Conservation (phyloP, 108 stramenopile species). For the Conticribra guillardii region DNA sequence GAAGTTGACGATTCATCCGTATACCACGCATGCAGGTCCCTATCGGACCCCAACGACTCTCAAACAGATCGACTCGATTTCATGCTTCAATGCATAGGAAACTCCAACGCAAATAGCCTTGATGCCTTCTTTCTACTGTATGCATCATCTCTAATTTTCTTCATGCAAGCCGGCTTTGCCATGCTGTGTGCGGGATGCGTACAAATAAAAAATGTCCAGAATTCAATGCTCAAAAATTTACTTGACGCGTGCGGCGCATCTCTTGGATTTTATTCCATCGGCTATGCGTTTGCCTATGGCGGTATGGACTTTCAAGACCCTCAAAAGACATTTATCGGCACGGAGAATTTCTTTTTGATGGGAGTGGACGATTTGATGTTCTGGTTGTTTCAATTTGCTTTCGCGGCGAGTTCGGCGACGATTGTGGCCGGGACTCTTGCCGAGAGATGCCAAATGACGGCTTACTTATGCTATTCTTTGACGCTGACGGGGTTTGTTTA, state of each 20-base stretch:
- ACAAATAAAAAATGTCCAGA: constrained; percentile 86
- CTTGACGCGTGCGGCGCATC: constrained; percentile 84
- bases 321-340: constrained; percentile 68
- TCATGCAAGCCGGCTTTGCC: constrained; percentile 87
- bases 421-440: constrained; percentile 95
- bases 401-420: constrained; percentile 84
- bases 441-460: constrained; percentile 84
- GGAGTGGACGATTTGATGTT: constrained; percentile 46
- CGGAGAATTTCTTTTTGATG: constrained; percentile 52
- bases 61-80: constrained; percentile 6
- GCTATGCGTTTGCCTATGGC: constrained; percentile 84
- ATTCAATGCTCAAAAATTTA: constrained; percentile 90
- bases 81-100: constrained; percentile 23
- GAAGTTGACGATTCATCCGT: constrained; percentile 13
- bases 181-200: constrained; percentile 88
- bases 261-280: constrained; percentile 79
- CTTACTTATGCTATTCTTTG: constrained; percentile 65
- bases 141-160: constrained; percentile 76
- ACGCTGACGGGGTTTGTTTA: constrained; percentile 64
- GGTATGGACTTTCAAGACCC: constrained; percentile 51
- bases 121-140: constrained; percentile 71
- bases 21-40: constrained; percentile 16
- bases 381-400: constrained; percentile 89
- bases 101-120: constrained; percentile 21
- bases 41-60: neutral